phyloP scores from a whole-genome alignment of 1,284 basidiomycete species.

The Pyrrhoderma lamaoense region DNA sequence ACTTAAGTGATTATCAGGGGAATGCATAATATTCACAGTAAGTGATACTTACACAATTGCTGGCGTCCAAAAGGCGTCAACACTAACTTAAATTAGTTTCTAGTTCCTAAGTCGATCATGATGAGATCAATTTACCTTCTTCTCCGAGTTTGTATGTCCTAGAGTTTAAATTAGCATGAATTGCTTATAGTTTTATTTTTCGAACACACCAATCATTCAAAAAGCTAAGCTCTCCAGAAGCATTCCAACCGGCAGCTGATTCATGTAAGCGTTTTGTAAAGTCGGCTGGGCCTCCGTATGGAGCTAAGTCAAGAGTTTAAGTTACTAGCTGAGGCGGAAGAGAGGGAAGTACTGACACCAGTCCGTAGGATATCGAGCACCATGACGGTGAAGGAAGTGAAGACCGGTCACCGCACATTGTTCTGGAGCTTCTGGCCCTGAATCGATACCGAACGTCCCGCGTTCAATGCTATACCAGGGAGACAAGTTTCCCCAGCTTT shows the following conservation, averaged over 20 bases:
- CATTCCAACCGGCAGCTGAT: conserved; percentile 49
- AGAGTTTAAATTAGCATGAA: conserved; percentile 7
- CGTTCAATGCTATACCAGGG: conserved; percentile 77
- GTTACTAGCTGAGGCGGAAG: conserved; percentile 16
- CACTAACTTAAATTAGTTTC: no score
- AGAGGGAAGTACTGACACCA: conserved; percentile 36
- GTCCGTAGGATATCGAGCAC: conserved; percentile 74
- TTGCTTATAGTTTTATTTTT: neutral
- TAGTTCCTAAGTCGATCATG: no score
- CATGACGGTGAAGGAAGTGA: conserved; percentile 74
- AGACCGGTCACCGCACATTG: conserved; percentile 65
- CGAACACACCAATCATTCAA: conserved; percentile 64
- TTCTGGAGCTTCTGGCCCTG: conserved; percentile 61
- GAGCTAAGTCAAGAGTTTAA: conserved; percentile 31
- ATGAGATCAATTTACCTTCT: no score
- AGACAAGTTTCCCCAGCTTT: conserved; percentile 76
- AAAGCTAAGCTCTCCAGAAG: conserved; percentile 58
- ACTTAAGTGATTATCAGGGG: conserved; percentile 30
- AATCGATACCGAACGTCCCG: conserved; percentile 65
- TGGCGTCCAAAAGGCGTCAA: conserved; percentile 79
- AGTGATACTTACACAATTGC: conserved; percentile 59
- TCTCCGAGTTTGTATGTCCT: conserved; percentile 79
- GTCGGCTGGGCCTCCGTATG: conserved; percentile 59
- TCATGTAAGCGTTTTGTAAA: conserved; percentile 54
- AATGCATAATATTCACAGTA: neutral